Evolutionary conservation across 371 early-diverging fungal genomes (phyloP).

Genomic region (Nematocida displodere): DNA sequence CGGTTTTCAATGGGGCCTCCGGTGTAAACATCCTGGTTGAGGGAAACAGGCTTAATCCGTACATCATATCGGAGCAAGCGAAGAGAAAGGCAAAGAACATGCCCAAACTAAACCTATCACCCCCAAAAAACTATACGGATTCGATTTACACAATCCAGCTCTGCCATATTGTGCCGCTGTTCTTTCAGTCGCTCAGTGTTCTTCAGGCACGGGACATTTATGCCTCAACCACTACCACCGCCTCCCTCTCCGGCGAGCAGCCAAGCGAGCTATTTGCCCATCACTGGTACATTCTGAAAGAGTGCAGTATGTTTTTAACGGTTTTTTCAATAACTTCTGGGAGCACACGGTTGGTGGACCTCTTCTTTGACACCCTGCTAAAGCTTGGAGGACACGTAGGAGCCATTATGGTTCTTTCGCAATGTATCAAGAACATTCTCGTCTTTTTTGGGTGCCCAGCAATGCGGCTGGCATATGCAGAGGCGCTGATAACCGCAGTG

Average conservation of each 20-base stretch:
- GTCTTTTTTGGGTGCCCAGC: not conserved
- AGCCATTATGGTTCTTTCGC: constrained; percentile 20
- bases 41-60: constrained; percentile 31
- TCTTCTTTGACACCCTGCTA: constrained; percentile 5
- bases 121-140: no score
- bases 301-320: constrained; percentile 15
- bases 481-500: not conserved
- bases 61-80: not conserved
- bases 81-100: constrained; percentile 5
- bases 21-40: constrained; percentile 1
- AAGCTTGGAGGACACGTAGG: constrained; percentile 42
- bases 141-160: not conserved
- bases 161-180: not conserved
- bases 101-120: not conserved
- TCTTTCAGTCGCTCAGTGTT: not conserved
- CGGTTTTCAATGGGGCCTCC: constrained; percentile 6
- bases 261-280: not conserved
- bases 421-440: constrained; percentile 17
- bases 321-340: constrained; percentile 5
- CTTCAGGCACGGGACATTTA: constrained; percentile 38
- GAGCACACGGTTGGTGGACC: not conserved
- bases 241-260: no score
- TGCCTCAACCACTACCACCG: not conserved
- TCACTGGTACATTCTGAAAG: constrained; percentile 37
- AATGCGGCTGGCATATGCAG: not conserved